Conservation (phyloP, 1,284 basidiomycete species). For the Pseudozyma tsukubaensis region DNA sequence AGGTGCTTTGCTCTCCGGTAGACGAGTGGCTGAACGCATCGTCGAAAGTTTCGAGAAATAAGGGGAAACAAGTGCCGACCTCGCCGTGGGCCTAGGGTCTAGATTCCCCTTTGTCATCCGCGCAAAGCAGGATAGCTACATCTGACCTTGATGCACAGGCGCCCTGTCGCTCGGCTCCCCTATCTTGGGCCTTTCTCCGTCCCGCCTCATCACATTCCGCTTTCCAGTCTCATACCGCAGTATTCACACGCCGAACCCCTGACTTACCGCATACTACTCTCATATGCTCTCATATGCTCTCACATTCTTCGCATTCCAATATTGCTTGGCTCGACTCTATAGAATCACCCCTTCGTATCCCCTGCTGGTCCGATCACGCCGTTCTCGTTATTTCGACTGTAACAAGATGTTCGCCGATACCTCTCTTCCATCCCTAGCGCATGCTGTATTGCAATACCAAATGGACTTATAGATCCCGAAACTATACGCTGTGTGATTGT, state of each 20-base stretch:
- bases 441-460: background rate
- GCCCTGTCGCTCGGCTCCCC: too few species aligned
- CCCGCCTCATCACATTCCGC: too few species aligned
- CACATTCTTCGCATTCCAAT: background rate
- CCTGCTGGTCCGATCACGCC: background rate
- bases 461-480: background rate
- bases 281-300: background rate
- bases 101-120: too few species aligned
- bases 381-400: background rate
- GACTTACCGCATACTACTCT: background rate
- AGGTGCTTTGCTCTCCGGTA: constrained; percentile 40
- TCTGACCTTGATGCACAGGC: too few species aligned
- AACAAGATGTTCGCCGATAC: constrained; percentile 7
- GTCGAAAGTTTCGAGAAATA: constrained; percentile 27
- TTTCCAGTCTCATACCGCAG: too few species aligned
- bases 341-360: background rate
- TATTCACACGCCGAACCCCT: too few species aligned
- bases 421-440: constrained; percentile 1
- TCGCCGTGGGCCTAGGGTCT: too few species aligned
- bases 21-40: constrained; percentile 28
- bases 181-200: too few species aligned
- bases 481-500: background rate
- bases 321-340: background rate
- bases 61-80: background rate
- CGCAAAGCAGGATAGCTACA: too few species aligned